Evolutionary conservation across 306 rosid genomes (phyloP).

Genomic region (Lathyrus tuberosus): DNA sequence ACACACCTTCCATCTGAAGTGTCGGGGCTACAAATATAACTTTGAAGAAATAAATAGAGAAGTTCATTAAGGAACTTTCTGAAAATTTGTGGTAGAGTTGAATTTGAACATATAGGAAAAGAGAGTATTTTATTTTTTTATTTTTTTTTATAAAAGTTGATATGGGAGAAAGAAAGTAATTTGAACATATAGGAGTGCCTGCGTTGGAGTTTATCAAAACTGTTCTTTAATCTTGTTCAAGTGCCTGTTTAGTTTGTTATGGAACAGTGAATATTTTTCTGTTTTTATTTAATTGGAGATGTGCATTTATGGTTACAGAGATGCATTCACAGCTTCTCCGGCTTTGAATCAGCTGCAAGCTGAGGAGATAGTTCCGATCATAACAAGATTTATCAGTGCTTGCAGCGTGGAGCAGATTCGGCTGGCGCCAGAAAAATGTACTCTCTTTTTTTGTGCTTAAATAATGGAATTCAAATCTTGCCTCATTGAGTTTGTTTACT

Average conservation of each 20-base stretch:
- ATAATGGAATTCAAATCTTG: not conserved
- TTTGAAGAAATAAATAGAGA: not conserved
- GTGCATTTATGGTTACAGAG: constrained; percentile 56
- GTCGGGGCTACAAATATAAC: not conserved
- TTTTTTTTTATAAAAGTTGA: not conserved
- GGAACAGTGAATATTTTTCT: not conserved
- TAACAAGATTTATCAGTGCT: constrained; percentile 56
- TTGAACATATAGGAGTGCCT: too few species aligned
- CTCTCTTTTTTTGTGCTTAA: not conserved
- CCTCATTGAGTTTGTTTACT: not conserved
- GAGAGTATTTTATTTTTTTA: too few species aligned
- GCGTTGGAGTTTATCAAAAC: not conserved
- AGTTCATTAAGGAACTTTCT: not conserved
- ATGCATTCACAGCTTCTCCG: constrained; percentile 56
- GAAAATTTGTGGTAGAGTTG: not conserved
- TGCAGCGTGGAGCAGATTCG: constrained; percentile 77
- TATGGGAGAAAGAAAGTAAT: not conserved
- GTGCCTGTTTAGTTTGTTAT: constrained; percentile 15
- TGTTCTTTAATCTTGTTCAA: not conserved
- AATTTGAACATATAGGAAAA: not conserved
- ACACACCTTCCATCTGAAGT: not conserved
- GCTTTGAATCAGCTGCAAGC: constrained; percentile 67
- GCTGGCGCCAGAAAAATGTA: constrained; percentile 85
- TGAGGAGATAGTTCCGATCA: constrained; percentile 47
- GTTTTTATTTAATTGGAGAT: constrained; percentile 11